These are phyloP conservation scores for Ilex asprella DNA, from an alignment of 257 asterid genomes.

Conservation along the genomic window DNA sequence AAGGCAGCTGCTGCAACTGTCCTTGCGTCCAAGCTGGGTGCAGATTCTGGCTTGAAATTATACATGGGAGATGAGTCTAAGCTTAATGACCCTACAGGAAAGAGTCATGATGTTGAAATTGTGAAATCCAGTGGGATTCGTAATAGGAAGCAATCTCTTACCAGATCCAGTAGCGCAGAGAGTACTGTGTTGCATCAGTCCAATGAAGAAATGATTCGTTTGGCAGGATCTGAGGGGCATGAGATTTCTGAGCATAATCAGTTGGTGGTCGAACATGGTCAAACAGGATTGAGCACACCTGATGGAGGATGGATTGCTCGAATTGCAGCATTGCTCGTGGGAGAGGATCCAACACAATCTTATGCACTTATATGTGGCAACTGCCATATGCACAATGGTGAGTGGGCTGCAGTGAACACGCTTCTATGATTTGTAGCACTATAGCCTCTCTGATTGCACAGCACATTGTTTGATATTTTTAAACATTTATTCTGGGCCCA, in stretches of 20 bases:
- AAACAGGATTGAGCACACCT: slow-evolving; percentile 27
- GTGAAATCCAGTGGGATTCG: slow-evolving; percentile 48
- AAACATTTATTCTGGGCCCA: no score
- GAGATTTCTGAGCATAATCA: slow-evolving; percentile 37
- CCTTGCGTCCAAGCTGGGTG: slow-evolving; percentile 71
- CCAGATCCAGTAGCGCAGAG: slow-evolving; percentile 23
- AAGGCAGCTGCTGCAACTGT: slow-evolving; percentile 87
- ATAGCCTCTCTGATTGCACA: not conserved
- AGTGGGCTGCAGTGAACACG: not conserved
- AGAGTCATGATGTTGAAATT: slow-evolving; percentile 48
- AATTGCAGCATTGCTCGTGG: slow-evolving; percentile 79
- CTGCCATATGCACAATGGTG: slow-evolving; percentile 80
- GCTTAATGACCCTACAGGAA: slow-evolving; percentile 31
- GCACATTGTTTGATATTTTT: not conserved
- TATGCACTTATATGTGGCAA: slow-evolving; percentile 79
- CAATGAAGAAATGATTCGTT: slow-evolving; percentile 32
- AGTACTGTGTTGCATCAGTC: slow-evolving; percentile 20
- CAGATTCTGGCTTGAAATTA: slow-evolving; percentile 66
- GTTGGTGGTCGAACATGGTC: slow-evolving; percentile 59
- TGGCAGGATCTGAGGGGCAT: slow-evolving; percentile 23
- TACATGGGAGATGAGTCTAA: slow-evolving; percentile 44
- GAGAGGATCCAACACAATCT: slow-evolving; percentile 75
- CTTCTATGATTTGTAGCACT: not conserved
- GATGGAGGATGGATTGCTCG: slow-evolving; percentile 76
- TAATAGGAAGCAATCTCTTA: slow-evolving; percentile 41